A percentile compares a stretch with the other conserved stretches of the same genome.
Conservation (phyloP, 768 basidiomycete genomes). For the Gyrodon lividus region DNA sequence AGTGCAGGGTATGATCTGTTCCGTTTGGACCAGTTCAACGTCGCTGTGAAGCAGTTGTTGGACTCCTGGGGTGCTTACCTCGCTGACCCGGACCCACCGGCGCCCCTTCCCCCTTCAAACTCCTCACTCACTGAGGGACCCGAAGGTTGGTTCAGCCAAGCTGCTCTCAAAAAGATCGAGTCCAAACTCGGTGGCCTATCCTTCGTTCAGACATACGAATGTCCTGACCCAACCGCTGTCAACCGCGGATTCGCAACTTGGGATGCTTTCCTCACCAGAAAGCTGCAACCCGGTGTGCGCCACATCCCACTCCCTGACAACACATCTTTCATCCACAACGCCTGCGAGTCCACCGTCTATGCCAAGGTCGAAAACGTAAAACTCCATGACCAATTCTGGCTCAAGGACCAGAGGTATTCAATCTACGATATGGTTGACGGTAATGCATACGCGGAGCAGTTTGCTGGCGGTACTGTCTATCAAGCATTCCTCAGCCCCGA, state of each 20-base stretch:
- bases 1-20: constrained; percentile 17
- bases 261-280: constrained; percentile 56
- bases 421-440: constrained; percentile 54
- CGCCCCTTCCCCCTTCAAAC: background rate
- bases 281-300: constrained; percentile 35
- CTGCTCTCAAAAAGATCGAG: background rate
- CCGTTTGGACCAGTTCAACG: constrained; percentile 6
- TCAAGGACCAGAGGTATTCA: constrained; percentile 59
- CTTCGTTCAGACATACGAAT: background rate
- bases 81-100: background rate
- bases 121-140: background rate
- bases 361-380: constrained; percentile 36
- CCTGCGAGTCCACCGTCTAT: constrained; percentile 54
- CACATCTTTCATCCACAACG: constrained; percentile 39
- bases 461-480: constrained; percentile 49
- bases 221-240: background rate
- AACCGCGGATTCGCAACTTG: constrained; percentile 38
- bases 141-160: background rate
- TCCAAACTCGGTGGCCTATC: background rate
- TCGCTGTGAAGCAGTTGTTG: background rate
- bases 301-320: constrained; percentile 29
- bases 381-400: constrained; percentile 49
- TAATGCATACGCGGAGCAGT: constrained; percentile 29
- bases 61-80: constrained; percentile 5
- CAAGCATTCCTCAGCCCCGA: constrained; percentile 55